phyloP scores from a whole-genome alignment of 2,329 filamentous ascomycete species.

The Venturia asperata region DNA sequence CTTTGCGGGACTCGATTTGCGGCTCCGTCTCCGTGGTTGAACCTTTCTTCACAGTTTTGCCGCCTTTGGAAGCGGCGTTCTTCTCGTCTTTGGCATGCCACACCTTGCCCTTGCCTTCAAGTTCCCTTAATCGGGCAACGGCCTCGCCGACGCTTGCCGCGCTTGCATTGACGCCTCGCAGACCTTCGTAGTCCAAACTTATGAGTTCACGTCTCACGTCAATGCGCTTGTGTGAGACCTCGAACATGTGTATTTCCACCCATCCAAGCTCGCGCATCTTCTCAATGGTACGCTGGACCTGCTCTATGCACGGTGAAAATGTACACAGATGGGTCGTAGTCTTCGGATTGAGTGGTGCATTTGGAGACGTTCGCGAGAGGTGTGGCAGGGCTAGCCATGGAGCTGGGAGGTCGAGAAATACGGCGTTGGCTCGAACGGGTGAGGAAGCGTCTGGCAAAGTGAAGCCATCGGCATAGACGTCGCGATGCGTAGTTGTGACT shows the following conservation, averaged over 20 bases:
- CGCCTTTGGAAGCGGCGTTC: slow-evolving; percentile 24
- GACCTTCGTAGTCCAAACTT: slow-evolving; percentile 62
- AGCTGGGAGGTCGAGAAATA: slow-evolving; percentile 75
- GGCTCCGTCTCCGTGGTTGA: slow-evolving; percentile 24
- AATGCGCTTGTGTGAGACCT: slow-evolving; percentile 71
- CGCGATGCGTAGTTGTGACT: slow-evolving; percentile 67
- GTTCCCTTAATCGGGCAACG: slow-evolving; percentile 61
- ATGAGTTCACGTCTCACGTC: slow-evolving; percentile 77
- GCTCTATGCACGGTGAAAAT: slow-evolving; percentile 95
- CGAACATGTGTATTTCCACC: slow-evolving; percentile 90
- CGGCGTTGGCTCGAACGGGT: slow-evolving; percentile 55
- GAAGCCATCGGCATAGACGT: slow-evolving; percentile 73
- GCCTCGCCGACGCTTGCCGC: slow-evolving; percentile 75
- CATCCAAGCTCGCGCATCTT: slow-evolving; percentile 74
- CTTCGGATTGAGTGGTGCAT: slow-evolving; percentile 59
- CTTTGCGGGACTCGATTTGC: slow-evolving; percentile 22
- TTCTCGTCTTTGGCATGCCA: slow-evolving; percentile 25
- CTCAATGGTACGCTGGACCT: slow-evolving; percentile 80
- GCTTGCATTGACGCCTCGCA: slow-evolving; percentile 59
- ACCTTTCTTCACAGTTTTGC: slow-evolving; percentile 28
- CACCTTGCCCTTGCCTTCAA: slow-evolving; percentile 53
- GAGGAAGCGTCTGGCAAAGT: slow-evolving; percentile 36
- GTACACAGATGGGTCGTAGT: slow-evolving; percentile 75
- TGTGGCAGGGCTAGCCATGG: slow-evolving; percentile 75
- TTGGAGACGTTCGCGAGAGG: slow-evolving; percentile 49